Conservation (phyloP, 306 rosid species). For the Styphnolobium japonicum region DNA sequence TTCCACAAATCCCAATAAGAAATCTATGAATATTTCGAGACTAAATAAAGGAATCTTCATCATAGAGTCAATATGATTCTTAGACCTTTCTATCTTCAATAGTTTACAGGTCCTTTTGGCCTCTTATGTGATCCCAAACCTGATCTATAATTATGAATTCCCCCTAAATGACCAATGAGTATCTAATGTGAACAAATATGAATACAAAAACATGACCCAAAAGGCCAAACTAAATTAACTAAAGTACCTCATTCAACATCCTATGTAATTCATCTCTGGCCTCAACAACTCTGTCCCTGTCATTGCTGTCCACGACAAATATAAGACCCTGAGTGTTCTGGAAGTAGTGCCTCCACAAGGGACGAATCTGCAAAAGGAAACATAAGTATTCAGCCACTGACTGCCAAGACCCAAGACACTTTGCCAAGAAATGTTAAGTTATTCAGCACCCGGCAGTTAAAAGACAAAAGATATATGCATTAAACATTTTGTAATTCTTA, state of each 20-base stretch:
- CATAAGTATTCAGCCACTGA: slow-evolving; percentile 1
- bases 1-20: background rate
- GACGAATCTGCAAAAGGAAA: slow-evolving; percentile 81
- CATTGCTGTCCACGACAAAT: slow-evolving; percentile 98
- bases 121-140: background rate
- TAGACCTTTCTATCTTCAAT: background rate
- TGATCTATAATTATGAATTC: background rate
- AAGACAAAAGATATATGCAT: background rate
- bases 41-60: background rate
- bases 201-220: background rate
- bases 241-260: slow-evolving; percentile 96
- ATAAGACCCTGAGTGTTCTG: slow-evolving; percentile 99
- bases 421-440: background rate
- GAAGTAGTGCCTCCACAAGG: slow-evolving; percentile 99
- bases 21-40: background rate
- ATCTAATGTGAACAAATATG: slow-evolving; percentile 5
- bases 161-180: background rate
- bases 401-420: slow-evolving; percentile 7
- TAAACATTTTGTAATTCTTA: background rate
- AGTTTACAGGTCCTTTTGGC: background rate
- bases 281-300: slow-evolving; percentile 99
- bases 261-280: slow-evolving; percentile 98
- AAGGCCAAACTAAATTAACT: background rate
- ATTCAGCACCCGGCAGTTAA: background rate
- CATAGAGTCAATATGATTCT: background rate